Base-by-base conservation (phyloP, 2,329 filamentous ascomycete genomes). In the Huntiella bhutanensis region DNA sequence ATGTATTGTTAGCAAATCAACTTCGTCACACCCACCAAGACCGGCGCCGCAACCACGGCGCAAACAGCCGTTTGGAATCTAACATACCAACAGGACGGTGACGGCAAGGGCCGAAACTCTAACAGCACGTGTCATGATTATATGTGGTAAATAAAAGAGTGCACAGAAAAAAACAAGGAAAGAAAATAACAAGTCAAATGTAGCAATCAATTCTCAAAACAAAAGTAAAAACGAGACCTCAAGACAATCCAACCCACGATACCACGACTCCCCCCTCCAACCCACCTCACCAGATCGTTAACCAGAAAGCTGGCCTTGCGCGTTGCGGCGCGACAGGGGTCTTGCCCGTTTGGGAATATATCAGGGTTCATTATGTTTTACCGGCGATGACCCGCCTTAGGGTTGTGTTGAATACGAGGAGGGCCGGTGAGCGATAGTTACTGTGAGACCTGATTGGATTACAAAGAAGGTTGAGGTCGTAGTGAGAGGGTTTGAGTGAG, bases 121-220 rank as follows among this genome's bases (percentile, higher is more conserved):
- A 62, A 84, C 80, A 16, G 91, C 91, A 64, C 87, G 85, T 54
- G 91, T 94, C 91, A 96, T 96, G 53, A 54, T 78, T 65, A 55
- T 10, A n/a, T 28, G 22, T 28, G 2, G 17, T 33, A 32, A 36
- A 4, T 10, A 4, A 42, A 22, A 22, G 10, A 15, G 17, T 13
- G 8, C 11, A 19, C 19, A 19, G n/a, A 33, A 41, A 42, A 15
- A 42, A 15, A 11, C 22, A 43, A 39, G 5, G n/a, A 36, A 17
- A 19, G 19, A 33, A 33, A n/a, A 19, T 13, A 17, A 22, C 6
- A 28, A 28, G 6, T 28, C 22, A 28, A 28, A 28, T 28, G 22
- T 8, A 10, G 6, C 22, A 28, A 28, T 28, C 22, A 28, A 28
- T 28, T 28, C 22, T 8, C 7, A 28, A 28, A 28, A 28, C 8